phyloP scores from a whole-genome alignment of 768 basidiomycete genomes.

The Tulasnella sp. region DNA sequence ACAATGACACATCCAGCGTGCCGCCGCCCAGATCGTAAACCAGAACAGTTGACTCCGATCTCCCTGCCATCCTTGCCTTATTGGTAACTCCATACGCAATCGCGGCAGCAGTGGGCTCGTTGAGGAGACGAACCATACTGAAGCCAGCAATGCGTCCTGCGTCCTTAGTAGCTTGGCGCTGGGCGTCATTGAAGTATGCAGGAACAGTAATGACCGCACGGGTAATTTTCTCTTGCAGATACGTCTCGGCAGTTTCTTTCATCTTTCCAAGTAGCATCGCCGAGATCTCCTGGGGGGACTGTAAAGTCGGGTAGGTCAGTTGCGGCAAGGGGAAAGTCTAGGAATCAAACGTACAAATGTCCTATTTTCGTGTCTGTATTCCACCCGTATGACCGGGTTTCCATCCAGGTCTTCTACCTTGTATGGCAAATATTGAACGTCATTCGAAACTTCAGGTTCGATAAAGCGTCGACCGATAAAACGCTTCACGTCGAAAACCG shows the following conservation, averaged over 20 bases:
- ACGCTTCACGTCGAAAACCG: conserved; percentile 93
- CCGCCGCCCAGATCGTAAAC: conserved; percentile 39
- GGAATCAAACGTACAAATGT: conserved; percentile 53
- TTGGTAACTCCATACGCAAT: conserved; percentile 40
- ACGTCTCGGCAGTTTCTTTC: conserved; percentile 99
- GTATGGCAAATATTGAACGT: conserved; percentile 88
- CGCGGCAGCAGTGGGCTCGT: conserved; percentile 85
- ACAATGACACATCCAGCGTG: conserved; percentile 32
- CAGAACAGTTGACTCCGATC: conserved; percentile 29
- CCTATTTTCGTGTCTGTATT: conserved; percentile 63
- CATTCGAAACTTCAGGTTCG: conserved; percentile 65
- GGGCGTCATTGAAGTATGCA: conserved; percentile 95
- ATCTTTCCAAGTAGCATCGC: conserved; percentile 57
- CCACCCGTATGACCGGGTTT: conserved; percentile 67
- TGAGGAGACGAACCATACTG: conserved; percentile 96
- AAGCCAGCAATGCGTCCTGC: conserved; percentile 89
- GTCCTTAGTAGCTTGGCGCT: conserved; percentile 97
- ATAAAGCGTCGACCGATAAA: conserved; percentile 79
- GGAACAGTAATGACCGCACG: conserved; percentile 79
- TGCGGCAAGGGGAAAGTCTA: too few relatives aligned
- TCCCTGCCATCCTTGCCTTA: conserved; percentile 17
- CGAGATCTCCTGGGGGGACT: conserved; percentile 42
- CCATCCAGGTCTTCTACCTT: conserved; percentile 59
- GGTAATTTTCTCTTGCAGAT: conserved; percentile 88
- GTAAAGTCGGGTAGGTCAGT: too few relatives aligned